phyloP scores from a whole-genome alignment of 2,329 filamentous ascomycete species.

The Phyllosticta paracitricarpa region DNA sequence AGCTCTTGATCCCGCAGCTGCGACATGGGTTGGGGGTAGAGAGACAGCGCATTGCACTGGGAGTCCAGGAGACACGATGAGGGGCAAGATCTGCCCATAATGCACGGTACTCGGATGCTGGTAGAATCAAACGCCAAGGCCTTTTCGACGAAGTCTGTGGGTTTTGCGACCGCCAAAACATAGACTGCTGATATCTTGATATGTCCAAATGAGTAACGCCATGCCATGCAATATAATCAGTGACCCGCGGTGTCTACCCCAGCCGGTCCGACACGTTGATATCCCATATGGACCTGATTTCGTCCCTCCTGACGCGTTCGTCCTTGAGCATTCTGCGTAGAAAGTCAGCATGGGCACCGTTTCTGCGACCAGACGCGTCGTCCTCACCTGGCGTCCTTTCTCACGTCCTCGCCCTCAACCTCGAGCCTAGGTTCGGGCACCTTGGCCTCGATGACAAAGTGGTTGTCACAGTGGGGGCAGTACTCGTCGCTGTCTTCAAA shows the following conservation, averaged over 20 bases:
- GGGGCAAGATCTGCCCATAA: background rate
- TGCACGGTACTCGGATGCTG: background rate
- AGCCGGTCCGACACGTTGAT: slow-evolving; percentile 66
- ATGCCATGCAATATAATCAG: slow-evolving; percentile 1
- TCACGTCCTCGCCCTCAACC: slow-evolving; percentile 82
- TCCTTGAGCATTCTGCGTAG: slow-evolving; percentile 72
- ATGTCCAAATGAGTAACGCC: slow-evolving; percentile 6
- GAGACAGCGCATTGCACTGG: background rate
- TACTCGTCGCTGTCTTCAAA: slow-evolving; percentile 98
- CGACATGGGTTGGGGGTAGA: background rate
- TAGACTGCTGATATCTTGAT: background rate
- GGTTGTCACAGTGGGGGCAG: slow-evolving; percentile 98
- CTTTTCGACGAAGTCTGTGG: background rate
- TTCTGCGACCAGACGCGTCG: slow-evolving; percentile 11
- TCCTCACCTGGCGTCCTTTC: slow-evolving; percentile 58
- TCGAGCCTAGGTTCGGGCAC: slow-evolving; percentile 74
- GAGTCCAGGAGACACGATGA: background rate
- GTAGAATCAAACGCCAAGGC: background rate
- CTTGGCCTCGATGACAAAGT: slow-evolving; percentile 85
- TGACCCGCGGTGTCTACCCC: slow-evolving; percentile 43
- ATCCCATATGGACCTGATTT: slow-evolving; percentile 61
- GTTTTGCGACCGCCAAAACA: background rate
- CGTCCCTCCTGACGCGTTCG: slow-evolving; percentile 57
- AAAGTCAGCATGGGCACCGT: background rate
- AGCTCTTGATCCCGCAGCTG: slow-evolving; percentile 5